Evolutionary conservation across 148 eudicot genomes (phyloP), one percentile per base, ranked within the genome.

Genomic region (Rhododendron molle): DNA sequence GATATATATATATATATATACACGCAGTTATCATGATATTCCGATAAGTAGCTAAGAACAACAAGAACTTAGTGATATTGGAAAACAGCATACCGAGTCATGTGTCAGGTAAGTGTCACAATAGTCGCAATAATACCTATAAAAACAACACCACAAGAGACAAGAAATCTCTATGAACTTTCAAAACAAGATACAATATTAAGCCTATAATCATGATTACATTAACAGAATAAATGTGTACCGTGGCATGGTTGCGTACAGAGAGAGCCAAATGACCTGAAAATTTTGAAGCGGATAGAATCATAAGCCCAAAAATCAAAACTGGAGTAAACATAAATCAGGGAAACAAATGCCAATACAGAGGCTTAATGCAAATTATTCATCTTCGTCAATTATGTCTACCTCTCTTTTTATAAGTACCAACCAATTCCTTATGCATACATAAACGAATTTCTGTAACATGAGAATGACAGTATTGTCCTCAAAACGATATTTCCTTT

Each of bases 101-200:
- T 96, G 99, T 0, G 99, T 96, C 89, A 96, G 87, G 88, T 96
- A 96, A 84, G 99, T 96, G 84, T 96, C 99, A 81, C 99, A 96
- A 81, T 96, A 96, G 60, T 96, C 98, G 81, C 98, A 96, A 88
- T 96, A 96, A 87, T 96, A 96, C 92, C 98, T 94, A 93, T 38
- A 85, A 88, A 90, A 72, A 1, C 38, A 86, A 84, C n/a, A 72
- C 44, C 6, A 78, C 16, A 50, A 81, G 5, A 43, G 9, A 81
- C 21, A 18, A n/a, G 8, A n/a, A 28, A 18, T 43, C 34, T 40
- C 54, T 7, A 74, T 15, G 28, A 81, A 58, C 47, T 11, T 62
- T 54, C 32, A 54, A 32, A 74, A 21, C 44, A 16, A 81, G 13
- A 36, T 13, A 34, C 74, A 81, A 10, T 71, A 54, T 21, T 85